These are phyloP conservation scores for Myxozyma udenii DNA, from an alignment of 805 yeast species.

Conservation along the genomic window DNA sequence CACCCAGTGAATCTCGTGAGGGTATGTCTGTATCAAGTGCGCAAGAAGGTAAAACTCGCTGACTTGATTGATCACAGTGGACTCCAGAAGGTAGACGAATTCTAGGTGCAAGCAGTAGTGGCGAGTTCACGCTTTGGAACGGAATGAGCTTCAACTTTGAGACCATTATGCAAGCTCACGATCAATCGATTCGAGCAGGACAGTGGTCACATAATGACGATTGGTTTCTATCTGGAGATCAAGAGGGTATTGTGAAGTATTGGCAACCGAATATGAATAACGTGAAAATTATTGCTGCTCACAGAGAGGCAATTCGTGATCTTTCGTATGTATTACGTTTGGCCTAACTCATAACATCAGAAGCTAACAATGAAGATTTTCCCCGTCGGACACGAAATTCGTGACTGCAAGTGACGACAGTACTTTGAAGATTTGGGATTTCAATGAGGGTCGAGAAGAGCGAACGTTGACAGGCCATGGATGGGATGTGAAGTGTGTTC, in stretches of 20 bases:
- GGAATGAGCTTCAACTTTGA: constrained; percentile 94
- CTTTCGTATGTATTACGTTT: constrained; percentile 44
- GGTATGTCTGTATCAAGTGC: constrained; percentile 9
- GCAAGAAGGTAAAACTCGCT: constrained; percentile 34
- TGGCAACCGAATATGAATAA: constrained; percentile 99
- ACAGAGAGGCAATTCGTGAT: constrained; percentile 79
- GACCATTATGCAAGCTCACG: constrained; percentile 98
- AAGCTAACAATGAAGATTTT: constrained; percentile 43
- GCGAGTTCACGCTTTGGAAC: constrained; percentile 96
- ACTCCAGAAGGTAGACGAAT: constrained; percentile 94
- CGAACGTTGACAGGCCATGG: constrained; percentile 83
- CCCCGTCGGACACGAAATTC: constrained; percentile 87
- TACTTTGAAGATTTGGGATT: constrained; percentile 88
- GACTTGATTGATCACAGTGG: constrained; percentile 76
- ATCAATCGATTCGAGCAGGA: constrained; percentile 74
- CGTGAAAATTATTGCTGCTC: constrained; percentile 75
- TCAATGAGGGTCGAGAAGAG: constrained; percentile 83
- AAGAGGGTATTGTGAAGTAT: constrained; percentile 83
- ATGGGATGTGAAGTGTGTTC: constrained; percentile 97
- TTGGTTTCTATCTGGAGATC: constrained; percentile 93
- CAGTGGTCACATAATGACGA: constrained; percentile 86
- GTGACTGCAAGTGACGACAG: constrained; percentile 95
- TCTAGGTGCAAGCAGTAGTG: constrained; percentile 84
- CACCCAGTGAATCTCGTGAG: constrained; percentile 52
- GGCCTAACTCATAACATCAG: too few relatives aligned